phyloP scores from a whole-genome alignment of 192 early-diverging fungal genomes.

The Phycomyces blakesleeanus region DNA sequence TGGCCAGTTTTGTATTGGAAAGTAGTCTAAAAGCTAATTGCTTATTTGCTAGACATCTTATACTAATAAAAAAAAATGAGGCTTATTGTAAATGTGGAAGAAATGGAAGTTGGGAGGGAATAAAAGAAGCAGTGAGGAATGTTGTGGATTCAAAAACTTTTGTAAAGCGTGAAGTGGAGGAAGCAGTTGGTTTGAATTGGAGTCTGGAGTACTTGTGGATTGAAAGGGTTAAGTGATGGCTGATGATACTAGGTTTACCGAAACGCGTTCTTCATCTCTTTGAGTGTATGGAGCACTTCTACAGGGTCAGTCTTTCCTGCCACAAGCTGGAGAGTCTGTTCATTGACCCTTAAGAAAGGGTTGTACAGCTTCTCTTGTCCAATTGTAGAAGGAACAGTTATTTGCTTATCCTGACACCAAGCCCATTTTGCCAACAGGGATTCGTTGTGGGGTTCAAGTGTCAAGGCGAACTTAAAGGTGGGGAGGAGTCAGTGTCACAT shows the following conservation, averaged over 20 bases:
- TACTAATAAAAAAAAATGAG: too few species aligned
- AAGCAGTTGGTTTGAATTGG: too few species aligned
- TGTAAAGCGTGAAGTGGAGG: too few species aligned
- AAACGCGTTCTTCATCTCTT: conserved; percentile 72
- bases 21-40: conserved; percentile 32
- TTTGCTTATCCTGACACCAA: conserved; percentile 50
- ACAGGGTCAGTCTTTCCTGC: conserved; percentile 63
- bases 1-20: conserved; percentile 77
- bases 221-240: too few species aligned
- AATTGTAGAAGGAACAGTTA: conserved; percentile 81
- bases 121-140: too few species aligned
- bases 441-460: conserved; percentile 73
- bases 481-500: background rate
- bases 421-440: conserved; percentile 60
- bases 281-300: conserved; percentile 71
- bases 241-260: too few species aligned
- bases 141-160: too few species aligned
- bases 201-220: too few species aligned
- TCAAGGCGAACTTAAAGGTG: conserved; percentile 77
- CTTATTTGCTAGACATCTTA: too few species aligned
- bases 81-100: too few species aligned
- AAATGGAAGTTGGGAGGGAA: too few species aligned
- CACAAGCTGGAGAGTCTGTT: conserved; percentile 54
- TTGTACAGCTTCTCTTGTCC: conserved; percentile 82
- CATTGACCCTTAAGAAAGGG: conserved; percentile 84